Evolutionary conservation across 768 basidiomycete species (phyloP).

Genomic region (Mycena venus): DNA sequence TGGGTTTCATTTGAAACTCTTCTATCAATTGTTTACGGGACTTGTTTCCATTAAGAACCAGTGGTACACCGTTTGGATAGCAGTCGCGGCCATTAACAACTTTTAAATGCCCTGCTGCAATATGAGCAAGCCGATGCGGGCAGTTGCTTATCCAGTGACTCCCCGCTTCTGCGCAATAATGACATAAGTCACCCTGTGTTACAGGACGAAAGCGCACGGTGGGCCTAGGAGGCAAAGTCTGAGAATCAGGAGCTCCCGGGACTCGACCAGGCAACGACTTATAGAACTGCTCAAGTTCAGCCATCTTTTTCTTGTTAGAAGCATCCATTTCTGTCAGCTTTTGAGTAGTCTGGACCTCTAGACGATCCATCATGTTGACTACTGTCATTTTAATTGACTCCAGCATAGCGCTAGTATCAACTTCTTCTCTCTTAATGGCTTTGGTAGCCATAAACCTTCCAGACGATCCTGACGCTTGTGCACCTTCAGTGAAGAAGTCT

Average conservation of each 20-base stretch:
- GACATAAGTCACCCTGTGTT: background rate
- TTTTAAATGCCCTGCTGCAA: background rate
- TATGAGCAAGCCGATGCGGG: background rate
- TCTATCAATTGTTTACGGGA: background rate
- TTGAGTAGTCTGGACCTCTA: background rate
- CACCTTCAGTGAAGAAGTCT: background rate
- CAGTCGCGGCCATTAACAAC: background rate
- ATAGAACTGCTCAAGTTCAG: slow-evolving; percentile 1
- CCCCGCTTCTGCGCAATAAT: background rate
- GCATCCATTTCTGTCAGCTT: background rate
- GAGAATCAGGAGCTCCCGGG: background rate
- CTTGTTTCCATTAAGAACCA: background rate
- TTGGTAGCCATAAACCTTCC: background rate
- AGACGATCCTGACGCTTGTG: background rate
- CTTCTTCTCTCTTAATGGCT: background rate
- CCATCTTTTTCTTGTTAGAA: background rate
- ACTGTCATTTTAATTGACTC: background rate
- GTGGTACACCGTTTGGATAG: background rate
- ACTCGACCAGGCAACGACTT: background rate
- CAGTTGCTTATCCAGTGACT: background rate
- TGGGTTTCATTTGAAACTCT: background rate
- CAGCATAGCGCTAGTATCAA: background rate
- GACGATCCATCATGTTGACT: background rate
- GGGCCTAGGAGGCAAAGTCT: background rate
- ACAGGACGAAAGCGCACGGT: background rate